These are phyloP conservation scores for Tuber magnatum DNA, from an alignment of 495 filamentous ascomycete species.

Conservation along the genomic window DNA sequence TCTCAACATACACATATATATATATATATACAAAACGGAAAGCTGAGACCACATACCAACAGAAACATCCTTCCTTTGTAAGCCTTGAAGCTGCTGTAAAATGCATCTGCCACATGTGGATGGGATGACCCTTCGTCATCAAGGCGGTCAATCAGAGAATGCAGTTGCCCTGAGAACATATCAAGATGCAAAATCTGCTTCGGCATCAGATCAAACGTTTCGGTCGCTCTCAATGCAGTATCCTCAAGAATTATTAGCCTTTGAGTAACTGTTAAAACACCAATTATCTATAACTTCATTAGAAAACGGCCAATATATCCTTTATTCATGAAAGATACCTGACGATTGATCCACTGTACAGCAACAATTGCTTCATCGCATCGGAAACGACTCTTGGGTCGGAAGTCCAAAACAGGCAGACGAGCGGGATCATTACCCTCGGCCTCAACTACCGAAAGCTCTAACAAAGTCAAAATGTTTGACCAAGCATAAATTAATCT, in stretches of 20 bases:
- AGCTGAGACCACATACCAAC: conserved; percentile 44
- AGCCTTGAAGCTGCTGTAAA: conserved; percentile 90
- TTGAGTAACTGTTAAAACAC: conserved; percentile 86
- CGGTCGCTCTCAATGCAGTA: conserved; percentile 75
- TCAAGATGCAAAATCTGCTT: conserved; percentile 90
- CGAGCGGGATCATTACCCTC: conserved; percentile 58
- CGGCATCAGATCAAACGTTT: conserved; percentile 84
- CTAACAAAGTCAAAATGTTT: conserved; percentile 84
- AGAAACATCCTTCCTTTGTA: conserved; percentile 93
- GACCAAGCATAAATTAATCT: conserved; percentile 99
- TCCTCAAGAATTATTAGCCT: conserved; percentile 89
- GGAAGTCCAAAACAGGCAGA: conserved; percentile 70
- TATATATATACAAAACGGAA: neutral
- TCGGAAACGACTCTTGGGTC: conserved; percentile 79
- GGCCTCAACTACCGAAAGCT: conserved; percentile 59
- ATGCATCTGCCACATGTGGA: conserved; percentile 92
- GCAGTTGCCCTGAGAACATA: conserved; percentile 75
- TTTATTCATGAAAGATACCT: conserved; percentile 44
- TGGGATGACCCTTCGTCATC: conserved; percentile 86
- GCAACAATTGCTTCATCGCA: conserved; percentile 93
- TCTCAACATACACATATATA: neutral
- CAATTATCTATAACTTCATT: conserved; percentile 51
- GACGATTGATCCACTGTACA: conserved; percentile 93
- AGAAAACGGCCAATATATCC: conserved; percentile 16
- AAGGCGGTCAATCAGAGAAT: conserved; percentile 73